Percentiles rank a stretch among this genome's conserved stretches.
phyloP scores from a whole-genome alignment of 2,329 filamentous ascomycete species.

The Xylaria sp. region DNA sequence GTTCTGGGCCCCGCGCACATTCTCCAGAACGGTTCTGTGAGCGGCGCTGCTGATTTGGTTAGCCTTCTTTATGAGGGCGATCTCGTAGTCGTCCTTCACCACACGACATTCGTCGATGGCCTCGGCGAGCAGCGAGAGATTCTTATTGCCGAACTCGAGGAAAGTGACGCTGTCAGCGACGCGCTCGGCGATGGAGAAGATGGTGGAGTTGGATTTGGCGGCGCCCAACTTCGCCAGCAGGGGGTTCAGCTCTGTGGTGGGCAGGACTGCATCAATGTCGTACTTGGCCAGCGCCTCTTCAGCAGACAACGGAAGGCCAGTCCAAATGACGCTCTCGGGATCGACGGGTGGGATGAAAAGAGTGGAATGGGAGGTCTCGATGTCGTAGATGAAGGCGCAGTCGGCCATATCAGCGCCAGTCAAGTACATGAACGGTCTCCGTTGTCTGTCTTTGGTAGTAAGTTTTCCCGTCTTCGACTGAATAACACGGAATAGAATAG shows the following conservation, averaged over 20 bases:
- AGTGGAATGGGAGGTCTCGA: slow-evolving; percentile 72
- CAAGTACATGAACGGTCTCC: slow-evolving; percentile 93
- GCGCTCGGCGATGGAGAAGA: slow-evolving; percentile 81
- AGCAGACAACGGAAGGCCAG: slow-evolving; percentile 78
- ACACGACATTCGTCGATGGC: slow-evolving; percentile 73
- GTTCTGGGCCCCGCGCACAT: slow-evolving; percentile 68
- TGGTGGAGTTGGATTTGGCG: slow-evolving; percentile 50
- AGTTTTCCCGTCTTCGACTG: background rate
- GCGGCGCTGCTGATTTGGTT: slow-evolving; percentile 72
- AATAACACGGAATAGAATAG: background rate
- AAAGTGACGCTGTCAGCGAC: slow-evolving; percentile 75
- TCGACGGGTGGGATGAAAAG: slow-evolving; percentile 92
- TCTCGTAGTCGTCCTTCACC: slow-evolving; percentile 76
- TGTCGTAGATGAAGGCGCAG: slow-evolving; percentile 80
- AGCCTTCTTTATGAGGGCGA: slow-evolving; percentile 73
- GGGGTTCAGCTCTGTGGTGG: slow-evolving; percentile 76
- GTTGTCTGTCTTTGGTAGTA: slow-evolving; percentile 63
- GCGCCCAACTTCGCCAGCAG: slow-evolving; percentile 63
- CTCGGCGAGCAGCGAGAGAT: slow-evolving; percentile 60
- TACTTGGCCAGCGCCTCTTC: slow-evolving; percentile 78
- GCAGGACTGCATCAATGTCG: slow-evolving; percentile 79
- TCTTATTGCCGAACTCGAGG: slow-evolving; percentile 68
- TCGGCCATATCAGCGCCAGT: slow-evolving; percentile 83
- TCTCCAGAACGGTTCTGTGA: slow-evolving; percentile 66
- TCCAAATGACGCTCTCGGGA: slow-evolving; percentile 91